A percentile compares a stretch with the other conserved stretches of the same genome.
Conservation (phyloP, 2,329 filamentous ascomycete genomes). For the Talaromyces sp. region DNA sequence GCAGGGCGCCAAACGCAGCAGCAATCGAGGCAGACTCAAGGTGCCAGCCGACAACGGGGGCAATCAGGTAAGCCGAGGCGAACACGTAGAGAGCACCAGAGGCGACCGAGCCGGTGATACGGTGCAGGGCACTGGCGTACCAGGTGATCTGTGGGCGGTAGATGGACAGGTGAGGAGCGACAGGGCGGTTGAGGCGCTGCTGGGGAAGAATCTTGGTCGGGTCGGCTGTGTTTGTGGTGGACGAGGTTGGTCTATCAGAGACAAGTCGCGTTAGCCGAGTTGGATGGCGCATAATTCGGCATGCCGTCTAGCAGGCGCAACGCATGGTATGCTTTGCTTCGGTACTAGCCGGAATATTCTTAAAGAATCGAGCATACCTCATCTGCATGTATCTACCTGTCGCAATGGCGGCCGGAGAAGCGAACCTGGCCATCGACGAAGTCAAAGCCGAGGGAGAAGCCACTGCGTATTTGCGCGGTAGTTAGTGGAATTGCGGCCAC, state of each 20-base stretch:
- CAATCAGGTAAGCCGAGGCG: conserved; percentile 71
- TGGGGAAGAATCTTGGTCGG: conserved; percentile 60
- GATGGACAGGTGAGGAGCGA: conserved; percentile 79
- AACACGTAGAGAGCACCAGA: conserved; percentile 74
- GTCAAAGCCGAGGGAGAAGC: conserved; percentile 39
- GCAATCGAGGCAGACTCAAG: conserved; percentile 60
- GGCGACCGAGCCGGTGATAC: conserved; percentile 72
- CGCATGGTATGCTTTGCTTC: conserved; percentile 19
- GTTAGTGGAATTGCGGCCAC: neutral
- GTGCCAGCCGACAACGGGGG: conserved; percentile 69
- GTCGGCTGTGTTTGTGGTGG: conserved; percentile 25
- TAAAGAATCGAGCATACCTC: conserved; percentile 29
- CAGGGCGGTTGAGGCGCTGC: conserved; percentile 75
- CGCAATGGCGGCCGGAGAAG: conserved; percentile 40
- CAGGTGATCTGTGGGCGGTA: conserved; percentile 85
- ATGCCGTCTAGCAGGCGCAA: conserved; percentile 6
- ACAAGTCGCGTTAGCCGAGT: conserved; percentile 16
- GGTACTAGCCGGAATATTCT: neutral
- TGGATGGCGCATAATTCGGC: neutral
- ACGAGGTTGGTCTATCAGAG: conserved; percentile 24
- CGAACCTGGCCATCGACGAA: conserved; percentile 37
- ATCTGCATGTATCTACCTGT: conserved; percentile 38
- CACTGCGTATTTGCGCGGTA: conserved; percentile 26
- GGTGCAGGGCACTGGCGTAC: conserved; percentile 70
- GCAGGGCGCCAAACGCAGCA: conserved; percentile 59